Base-by-base conservation (phyloP, 78 protist species). In the Diacronema lutheri region DNA sequence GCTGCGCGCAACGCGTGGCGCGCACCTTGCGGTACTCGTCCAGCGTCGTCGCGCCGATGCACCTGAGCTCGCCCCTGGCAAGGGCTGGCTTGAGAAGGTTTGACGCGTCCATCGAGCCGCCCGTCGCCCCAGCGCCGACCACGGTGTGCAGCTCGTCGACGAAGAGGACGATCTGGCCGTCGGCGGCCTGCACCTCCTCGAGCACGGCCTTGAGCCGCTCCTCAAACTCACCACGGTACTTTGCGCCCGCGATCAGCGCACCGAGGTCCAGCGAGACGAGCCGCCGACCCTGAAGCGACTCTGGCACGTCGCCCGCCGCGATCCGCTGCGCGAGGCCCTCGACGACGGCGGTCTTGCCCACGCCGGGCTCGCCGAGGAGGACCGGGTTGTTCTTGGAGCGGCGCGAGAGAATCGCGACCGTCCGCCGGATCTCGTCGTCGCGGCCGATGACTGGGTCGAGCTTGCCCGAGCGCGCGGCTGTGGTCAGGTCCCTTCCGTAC, bases 311-410 rank as follows among this genome's bases (percentile, higher is more conserved):
- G n/a, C 98, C 99, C 41, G 57, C n/a, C 11, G 94, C 97, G 33
- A 98, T 97, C 40, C 97, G 84, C 82, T 97, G 98, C 10, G 99
- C 99, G 38, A 97, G 80, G 38, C 99, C 99, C 40, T 97, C 99
- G 20, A 93, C 99, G 2, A 97, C 90, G 29, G 99, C 97, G 26
- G 97, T 96, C 84, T 96, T 93, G 29, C 95, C 81, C 19, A 74
- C 81, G 55, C 98, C 98, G 0, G 98, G 98, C 46, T 90, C 96
- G 38, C 99, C 98, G 50, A 96, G 90, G 31, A 97, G 93, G 6
- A 96, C 96, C 19, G 98, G 98, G 83, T 97, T 97, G 91, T 94
- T 95, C 91, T 97, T 97, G 0, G 97, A 95, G 38, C 99, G 91
- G 23, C 99, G 85, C 61, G 87, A 78, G 58, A 93, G 90, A 0